Percentiles rank a stretch among this genome's conserved stretches.
Conservation (phyloP, 2,329 filamentous ascomycete species). For the Fusarium sublunatum region DNA sequence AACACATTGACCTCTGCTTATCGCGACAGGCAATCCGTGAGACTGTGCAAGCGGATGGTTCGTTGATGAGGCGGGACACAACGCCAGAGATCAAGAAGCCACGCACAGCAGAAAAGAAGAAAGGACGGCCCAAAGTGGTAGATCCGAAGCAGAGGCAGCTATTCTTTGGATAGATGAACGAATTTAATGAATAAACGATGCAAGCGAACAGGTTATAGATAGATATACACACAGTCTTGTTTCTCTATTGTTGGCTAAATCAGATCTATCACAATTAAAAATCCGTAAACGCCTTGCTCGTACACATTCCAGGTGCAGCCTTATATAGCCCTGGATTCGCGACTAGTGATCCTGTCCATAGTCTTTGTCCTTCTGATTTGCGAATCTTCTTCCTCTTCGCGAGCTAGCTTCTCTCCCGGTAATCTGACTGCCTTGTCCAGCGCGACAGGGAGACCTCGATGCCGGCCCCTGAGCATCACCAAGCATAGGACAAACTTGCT, state of each 20-base stretch:
- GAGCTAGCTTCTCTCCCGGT: slow-evolving; percentile 50
- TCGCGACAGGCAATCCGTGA: slow-evolving; percentile 88
- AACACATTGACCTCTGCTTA: slow-evolving; percentile 91
- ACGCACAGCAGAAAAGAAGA: slow-evolving; percentile 54
- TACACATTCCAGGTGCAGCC: not conserved
- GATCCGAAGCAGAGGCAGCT: slow-evolving; percentile 65
- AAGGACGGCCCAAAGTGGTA: slow-evolving; percentile 47
- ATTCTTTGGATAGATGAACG: slow-evolving; percentile 58
- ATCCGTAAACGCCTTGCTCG: slow-evolving; percentile 31
- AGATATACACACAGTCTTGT: slow-evolving; percentile 11
- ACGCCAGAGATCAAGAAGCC: slow-evolving; percentile 54
- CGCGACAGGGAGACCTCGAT: slow-evolving; percentile 67
- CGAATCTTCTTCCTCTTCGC: slow-evolving; percentile 50
- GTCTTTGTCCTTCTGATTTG: slow-evolving; percentile 46
- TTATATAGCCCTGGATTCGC: slow-evolving; percentile 35
- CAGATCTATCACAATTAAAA: slow-evolving; percentile 18
- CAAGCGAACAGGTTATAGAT: slow-evolving; percentile 2
- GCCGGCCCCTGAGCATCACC: slow-evolving; percentile 67
- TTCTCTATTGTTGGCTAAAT: slow-evolving; percentile 5
- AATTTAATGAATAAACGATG: slow-evolving; percentile 12
- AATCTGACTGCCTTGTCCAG: slow-evolving; percentile 64
- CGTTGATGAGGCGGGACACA: slow-evolving; percentile 43
- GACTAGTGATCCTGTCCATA: slow-evolving; percentile 43
- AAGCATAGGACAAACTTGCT: slow-evolving; percentile 69
- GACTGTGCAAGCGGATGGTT: slow-evolving; percentile 70